These are phyloP conservation scores for Oehlia diaphana DNA, from an alignment of 192 early-diverging fungal genomes.

Conservation along the genomic window DNA sequence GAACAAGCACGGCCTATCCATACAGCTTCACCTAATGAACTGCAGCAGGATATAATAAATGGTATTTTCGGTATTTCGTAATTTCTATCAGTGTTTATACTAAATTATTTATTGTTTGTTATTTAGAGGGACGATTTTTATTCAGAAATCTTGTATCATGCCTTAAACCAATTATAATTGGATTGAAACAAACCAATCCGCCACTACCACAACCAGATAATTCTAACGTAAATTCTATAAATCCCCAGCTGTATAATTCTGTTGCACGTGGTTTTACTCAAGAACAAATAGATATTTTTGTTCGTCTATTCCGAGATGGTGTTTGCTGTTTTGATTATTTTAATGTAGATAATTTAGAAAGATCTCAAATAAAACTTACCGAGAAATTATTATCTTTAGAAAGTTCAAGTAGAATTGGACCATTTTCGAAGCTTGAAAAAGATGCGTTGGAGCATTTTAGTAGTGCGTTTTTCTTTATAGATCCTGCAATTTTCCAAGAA, in stretches of 20 bases:
- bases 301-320: constrained; percentile 72
- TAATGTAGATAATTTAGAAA: constrained; percentile 63
- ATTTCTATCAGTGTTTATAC: background rate
- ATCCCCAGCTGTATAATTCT: constrained; percentile 39
- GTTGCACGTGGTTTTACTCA: constrained; percentile 68
- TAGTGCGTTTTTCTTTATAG: constrained; percentile 76
- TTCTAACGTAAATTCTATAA: background rate
- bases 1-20: constrained; percentile 57
- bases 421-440: constrained; percentile 82
- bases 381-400: constrained; percentile 30
- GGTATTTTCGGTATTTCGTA: constrained; percentile 42
- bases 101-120: background rate
- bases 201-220: constrained; percentile 33
- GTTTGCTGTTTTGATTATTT: constrained; percentile 84
- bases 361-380: constrained; percentile 29
- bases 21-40: constrained; percentile 39
- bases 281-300: constrained; percentile 73
- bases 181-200: constrained; percentile 73
- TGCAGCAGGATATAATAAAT: constrained; percentile 68
- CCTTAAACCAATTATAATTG: constrained; percentile 76
- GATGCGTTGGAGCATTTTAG: constrained; percentile 91
- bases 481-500: constrained; percentile 92
- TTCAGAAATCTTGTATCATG: constrained; percentile 91
- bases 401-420: constrained; percentile 47
- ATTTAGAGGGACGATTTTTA: constrained; percentile 79